phyloP scores from a whole-genome alignment of 331 rosid genomes.

The Malus hybrid region DNA sequence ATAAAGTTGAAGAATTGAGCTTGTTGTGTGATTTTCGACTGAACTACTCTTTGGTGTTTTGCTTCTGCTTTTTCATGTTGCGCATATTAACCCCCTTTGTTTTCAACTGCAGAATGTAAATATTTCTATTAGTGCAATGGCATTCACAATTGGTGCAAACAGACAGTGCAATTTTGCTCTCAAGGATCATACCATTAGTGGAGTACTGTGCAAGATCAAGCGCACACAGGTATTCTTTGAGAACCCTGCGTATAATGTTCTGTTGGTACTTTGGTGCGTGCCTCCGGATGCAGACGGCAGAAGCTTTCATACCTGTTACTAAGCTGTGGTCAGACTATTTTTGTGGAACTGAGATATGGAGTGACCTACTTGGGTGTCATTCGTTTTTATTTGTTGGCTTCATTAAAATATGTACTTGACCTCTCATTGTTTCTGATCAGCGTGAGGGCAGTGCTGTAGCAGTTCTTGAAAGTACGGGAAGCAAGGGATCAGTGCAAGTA shows the following conservation, averaged over 20 bases:
- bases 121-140: slow-evolving; percentile 34
- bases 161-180: slow-evolving; percentile 52
- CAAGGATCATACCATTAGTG: slow-evolving; percentile 68
- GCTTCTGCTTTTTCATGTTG: neutral
- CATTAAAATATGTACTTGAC: slow-evolving; percentile 37
- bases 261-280: neutral
- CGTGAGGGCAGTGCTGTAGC: slow-evolving; percentile 60
- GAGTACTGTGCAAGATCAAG: slow-evolving; percentile 67
- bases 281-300: neutral
- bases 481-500: slow-evolving; percentile 80
- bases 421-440: slow-evolving; percentile 58
- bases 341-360: neutral
- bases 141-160: slow-evolving; percentile 63
- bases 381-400: slow-evolving; percentile 11
- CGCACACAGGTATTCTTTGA: slow-evolving; percentile 58
- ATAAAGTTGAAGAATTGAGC: neutral
- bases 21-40: neutral
- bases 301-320: neutral
- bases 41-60: slow-evolving; percentile 1
- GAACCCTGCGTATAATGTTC: neutral
- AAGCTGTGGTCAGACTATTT: neutral
- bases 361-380: neutral
- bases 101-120: slow-evolving; percentile 52
- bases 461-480: slow-evolving; percentile 72
- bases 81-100: neutral